Evolutionary conservation across 2,329 filamentous ascomycete genomes (phyloP).

Genomic region (Pestalotiopsis sp.): DNA sequence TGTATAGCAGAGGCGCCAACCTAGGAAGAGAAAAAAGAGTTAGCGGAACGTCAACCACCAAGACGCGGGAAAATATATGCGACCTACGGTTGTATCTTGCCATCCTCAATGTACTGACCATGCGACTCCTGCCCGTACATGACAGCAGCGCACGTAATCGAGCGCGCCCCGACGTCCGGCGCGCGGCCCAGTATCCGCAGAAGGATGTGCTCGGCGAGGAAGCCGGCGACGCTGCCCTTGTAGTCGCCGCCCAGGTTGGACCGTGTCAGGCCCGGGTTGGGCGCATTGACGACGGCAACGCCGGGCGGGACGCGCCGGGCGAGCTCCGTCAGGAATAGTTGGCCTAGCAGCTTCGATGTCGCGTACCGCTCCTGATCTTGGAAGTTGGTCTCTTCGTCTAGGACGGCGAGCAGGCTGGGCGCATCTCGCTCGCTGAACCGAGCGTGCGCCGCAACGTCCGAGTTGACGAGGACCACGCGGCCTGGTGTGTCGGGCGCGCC

Average conservation of each 20-base stretch:
- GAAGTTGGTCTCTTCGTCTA: conserved; percentile 40
- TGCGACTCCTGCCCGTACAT: conserved; percentile 17
- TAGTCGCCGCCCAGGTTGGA: conserved; percentile 10
- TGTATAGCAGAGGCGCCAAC: neutral
- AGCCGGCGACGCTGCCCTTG: neutral
- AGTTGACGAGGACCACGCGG: conserved; percentile 21
- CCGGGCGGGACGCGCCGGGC: conserved; percentile 16
- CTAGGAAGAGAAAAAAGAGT: neutral
- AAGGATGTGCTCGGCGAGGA: neutral
- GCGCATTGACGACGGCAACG: conserved; percentile 21
- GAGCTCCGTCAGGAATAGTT: conserved; percentile 78
- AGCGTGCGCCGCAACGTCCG: neutral
- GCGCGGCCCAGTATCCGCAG: neutral
- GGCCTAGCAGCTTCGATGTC: conserved; percentile 61
- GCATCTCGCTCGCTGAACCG: conserved; percentile 11
- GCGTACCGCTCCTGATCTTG: conserved; percentile 29
- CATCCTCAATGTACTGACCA: conserved; percentile 13
- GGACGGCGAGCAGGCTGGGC: neutral
- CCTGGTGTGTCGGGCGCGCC: conserved; percentile 2
- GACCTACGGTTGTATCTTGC: conserved; percentile 14
- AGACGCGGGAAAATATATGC: neutral
- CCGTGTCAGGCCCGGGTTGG: conserved; percentile 19
- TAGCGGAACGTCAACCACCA: neutral
- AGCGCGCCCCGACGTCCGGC: neutral
- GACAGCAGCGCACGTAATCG: conserved; percentile 19